Evolutionary conservation across 441 rosid genomes (phyloP), one percentile per base, ranked within the genome.

Genomic region (Oxalis stricta): DNA sequence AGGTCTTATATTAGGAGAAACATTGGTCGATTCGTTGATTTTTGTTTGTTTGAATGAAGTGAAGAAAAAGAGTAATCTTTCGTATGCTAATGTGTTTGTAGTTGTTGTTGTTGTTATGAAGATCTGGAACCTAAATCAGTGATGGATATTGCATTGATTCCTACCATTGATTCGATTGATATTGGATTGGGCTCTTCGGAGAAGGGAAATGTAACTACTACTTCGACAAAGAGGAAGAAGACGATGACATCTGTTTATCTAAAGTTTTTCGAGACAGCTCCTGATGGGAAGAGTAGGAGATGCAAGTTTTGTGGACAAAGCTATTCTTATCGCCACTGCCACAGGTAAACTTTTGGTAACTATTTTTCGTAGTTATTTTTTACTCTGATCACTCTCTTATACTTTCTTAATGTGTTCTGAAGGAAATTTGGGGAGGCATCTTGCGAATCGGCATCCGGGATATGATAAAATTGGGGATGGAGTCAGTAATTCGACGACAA

Each of bases 221-320:
- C 76, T 44, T 50, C 70, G 2, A 60, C 84, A 18, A 88, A 88
- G 63, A 72, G 97, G 37, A 88, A 84, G 72, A 88, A 88, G 75
- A 82, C 93, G 0, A 82, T 84, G 97, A 88, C 97, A 10, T 88
- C 97, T 1, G 83, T 84, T 7, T 88, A 69, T 63, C 97, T 88
- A 24, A 88, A 79, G 60, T 82, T 71, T 46, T 88, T 88, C 36
- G 91, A 84, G 68, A 84, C 84, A 40, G 77, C 95, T 29, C 44
- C 78, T 41, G 95, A 84, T 53, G 79, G 79, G 51, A 88, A 82
- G 61, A 84, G 82, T 56, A 69, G 97, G 20, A 70, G 79, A 55
- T 88, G 97, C 82, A 88, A 81, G 65, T 77, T 84, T 70, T 84
- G 97, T 30, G 87, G 91, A 18, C 95, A 88, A 63, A 75, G 77